These are phyloP conservation scores for Diutina pseudorugosa DNA, from an alignment of 1,139 yeast genomes.

Conservation along the genomic window DNA sequence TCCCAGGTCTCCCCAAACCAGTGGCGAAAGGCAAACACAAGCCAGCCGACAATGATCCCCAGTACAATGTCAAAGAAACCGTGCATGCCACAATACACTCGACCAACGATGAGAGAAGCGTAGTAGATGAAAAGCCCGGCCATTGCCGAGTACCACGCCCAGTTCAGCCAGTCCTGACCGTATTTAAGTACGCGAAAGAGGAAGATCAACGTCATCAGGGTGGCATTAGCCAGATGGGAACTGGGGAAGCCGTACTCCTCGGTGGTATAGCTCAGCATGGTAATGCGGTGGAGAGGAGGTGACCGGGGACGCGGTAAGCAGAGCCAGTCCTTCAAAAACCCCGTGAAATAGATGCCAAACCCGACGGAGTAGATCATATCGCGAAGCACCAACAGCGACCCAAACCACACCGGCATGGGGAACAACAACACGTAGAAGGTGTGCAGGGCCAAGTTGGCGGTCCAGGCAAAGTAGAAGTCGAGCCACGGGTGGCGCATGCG, in stretches of 20 bases:
- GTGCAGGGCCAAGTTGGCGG: slow-evolving; percentile 88
- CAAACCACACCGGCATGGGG: slow-evolving; percentile 83
- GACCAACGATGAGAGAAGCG: slow-evolving; percentile 58
- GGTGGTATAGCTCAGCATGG: slow-evolving; percentile 80
- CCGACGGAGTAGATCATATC: slow-evolving; percentile 73
- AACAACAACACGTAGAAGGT: slow-evolving; percentile 84
- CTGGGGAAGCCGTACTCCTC: slow-evolving; percentile 94
- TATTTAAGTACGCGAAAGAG: slow-evolving; percentile 15
- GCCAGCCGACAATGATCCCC: slow-evolving; percentile 55
- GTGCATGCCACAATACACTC: slow-evolving; percentile 96
- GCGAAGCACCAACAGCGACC: slow-evolving; percentile 45
- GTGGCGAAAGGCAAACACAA: slow-evolving; percentile 31
- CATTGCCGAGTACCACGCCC: slow-evolving; percentile 7
- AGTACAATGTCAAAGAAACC: slow-evolving; percentile 67
- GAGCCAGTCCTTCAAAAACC: slow-evolving; percentile 68
- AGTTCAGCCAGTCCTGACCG: slow-evolving; percentile 6
- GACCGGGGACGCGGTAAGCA: slow-evolving; percentile 89
- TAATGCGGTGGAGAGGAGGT: slow-evolving; percentile 84
- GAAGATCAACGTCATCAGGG: slow-evolving; percentile 54
- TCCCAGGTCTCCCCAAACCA: slow-evolving; percentile 30
- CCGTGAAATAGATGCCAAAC: slow-evolving; percentile 71
- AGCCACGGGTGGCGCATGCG: slow-evolving; percentile 35
- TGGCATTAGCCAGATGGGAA: slow-evolving; percentile 88
- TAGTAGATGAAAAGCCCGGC: slow-evolving; percentile 34
- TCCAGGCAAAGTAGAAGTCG: slow-evolving; percentile 75